A percentile compares a stretch with the other conserved stretches of the same genome.
Evolutionary conservation across 2,329 filamentous ascomycete species (phyloP).

Genomic region (Waltergamsia citrina): DNA sequence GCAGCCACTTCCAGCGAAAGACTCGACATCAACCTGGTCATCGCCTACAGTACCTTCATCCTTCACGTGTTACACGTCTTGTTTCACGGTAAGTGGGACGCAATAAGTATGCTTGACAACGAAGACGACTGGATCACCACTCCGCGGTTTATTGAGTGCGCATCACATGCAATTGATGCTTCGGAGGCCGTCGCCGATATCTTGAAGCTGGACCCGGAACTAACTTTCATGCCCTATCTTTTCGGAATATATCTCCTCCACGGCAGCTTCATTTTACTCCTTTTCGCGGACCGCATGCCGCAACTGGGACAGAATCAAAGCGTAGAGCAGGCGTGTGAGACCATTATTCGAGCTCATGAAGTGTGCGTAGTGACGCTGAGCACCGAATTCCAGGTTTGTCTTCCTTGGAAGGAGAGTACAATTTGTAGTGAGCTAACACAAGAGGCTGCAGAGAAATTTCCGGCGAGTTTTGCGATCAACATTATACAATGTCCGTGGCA

Average conservation of each 20-base stretch:
- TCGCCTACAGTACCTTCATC: constrained; percentile 37
- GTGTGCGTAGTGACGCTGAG: constrained; percentile 38
- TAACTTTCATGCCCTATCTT: constrained; percentile 42
- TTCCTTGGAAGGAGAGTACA: neutral
- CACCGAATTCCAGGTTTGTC: constrained; percentile 36
- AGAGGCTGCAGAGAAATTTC: constrained; percentile 38
- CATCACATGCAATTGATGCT: constrained; percentile 34
- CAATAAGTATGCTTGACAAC: constrained; percentile 37
- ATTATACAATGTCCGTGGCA: constrained; percentile 33
- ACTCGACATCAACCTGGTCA: constrained; percentile 26
- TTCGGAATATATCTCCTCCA: constrained; percentile 43
- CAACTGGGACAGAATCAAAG: constrained; percentile 32
- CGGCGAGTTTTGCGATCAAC: constrained; percentile 41
- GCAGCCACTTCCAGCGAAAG: constrained; percentile 14
- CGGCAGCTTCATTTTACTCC: constrained; percentile 37
- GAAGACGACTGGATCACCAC: constrained; percentile 38
- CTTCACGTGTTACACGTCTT: constrained; percentile 37
- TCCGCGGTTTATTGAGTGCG: constrained; percentile 31
- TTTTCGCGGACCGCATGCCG: constrained; percentile 39
- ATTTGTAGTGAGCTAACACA: neutral
- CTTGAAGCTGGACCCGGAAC: constrained; percentile 34
- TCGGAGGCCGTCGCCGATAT: constrained; percentile 35
- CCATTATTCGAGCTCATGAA: constrained; percentile 39
- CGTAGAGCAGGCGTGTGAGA: constrained; percentile 38
- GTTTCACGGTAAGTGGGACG: constrained; percentile 38